A percentile compares a stretch with the other conserved stretches of the same genome.
These are phyloP conservation scores for Protomyces inouyei DNA, from an alignment of 1,139 yeast species.

Conservation along the genomic window DNA sequence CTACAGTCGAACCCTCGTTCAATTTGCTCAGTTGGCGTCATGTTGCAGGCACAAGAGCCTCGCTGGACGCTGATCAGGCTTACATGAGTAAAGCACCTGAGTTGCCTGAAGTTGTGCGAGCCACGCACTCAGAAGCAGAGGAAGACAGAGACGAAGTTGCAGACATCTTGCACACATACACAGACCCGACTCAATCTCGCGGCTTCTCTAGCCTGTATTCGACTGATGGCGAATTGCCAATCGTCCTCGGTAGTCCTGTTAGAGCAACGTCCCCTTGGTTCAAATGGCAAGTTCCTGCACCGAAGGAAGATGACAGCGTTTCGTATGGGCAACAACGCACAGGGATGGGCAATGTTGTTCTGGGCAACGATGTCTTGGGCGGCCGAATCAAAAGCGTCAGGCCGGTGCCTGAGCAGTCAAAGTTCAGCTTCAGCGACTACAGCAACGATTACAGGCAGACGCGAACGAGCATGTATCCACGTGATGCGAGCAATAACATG, in stretches of 20 bases:
- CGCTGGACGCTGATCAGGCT: not conserved
- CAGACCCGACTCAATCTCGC: not conserved
- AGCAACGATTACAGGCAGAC: not conserved
- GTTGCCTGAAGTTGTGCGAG: not conserved
- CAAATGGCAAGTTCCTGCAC: not conserved
- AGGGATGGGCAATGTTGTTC: not conserved
- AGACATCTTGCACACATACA: not conserved
- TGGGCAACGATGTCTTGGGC: not conserved
- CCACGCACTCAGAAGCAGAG: not conserved
- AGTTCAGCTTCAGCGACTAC: not conserved
- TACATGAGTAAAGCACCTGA: not conserved
- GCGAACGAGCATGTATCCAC: not conserved
- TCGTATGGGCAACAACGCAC: not conserved
- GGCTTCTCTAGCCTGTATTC: not conserved
- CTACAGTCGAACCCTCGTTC: not conserved
- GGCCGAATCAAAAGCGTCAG: not conserved
- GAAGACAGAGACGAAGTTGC: not conserved
- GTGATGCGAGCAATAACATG: not conserved
- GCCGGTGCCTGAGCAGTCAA: not conserved
- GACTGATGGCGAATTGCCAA: not conserved
- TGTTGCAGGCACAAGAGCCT: not conserved
- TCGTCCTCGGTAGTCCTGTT: not conserved
- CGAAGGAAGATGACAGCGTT: not conserved
- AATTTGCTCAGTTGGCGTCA: not conserved
- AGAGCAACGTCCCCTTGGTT: not conserved